Conservation (phyloP, 2,329 filamentous ascomycete genomes). For the Trichoderma sp. region DNA sequence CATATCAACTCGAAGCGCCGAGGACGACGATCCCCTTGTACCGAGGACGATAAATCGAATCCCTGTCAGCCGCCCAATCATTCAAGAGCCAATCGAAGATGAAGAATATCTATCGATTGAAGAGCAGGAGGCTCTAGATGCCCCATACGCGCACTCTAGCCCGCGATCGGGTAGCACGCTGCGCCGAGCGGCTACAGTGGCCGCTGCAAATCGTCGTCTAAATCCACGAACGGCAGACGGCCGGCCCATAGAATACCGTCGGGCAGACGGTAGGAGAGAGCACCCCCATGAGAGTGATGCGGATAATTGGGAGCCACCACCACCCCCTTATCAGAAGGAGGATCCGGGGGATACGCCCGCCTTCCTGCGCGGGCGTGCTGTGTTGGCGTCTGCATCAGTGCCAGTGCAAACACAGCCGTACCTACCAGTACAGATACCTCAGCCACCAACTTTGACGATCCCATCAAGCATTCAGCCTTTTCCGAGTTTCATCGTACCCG, state of each 20-base stretch:
- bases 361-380: slow-evolving; percentile 57
- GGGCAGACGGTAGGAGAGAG: slow-evolving; percentile 71
- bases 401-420: slow-evolving; percentile 12
- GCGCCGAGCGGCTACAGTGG: slow-evolving; percentile 75
- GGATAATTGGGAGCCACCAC: slow-evolving; percentile 86
- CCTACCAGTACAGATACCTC: neutral
- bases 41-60: slow-evolving; percentile 52
- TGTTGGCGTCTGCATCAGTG: slow-evolving; percentile 38
- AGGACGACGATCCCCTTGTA: slow-evolving; percentile 55
- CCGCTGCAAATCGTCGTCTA: slow-evolving; percentile 70
- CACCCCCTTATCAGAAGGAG: slow-evolving; percentile 76
- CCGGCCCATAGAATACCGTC: slow-evolving; percentile 64
- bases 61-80: slow-evolving; percentile 29
- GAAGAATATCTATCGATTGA: slow-evolving; percentile 55
- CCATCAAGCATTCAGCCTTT: neutral
- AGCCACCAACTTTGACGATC: slow-evolving; percentile 5
- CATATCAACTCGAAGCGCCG: slow-evolving; percentile 37
- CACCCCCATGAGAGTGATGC: slow-evolving; percentile 85
- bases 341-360: slow-evolving; percentile 60
- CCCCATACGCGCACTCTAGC: slow-evolving; percentile 72
- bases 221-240: slow-evolving; percentile 61
- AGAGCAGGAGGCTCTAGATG: slow-evolving; percentile 66
- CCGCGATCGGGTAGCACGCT: slow-evolving; percentile 72
- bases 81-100: slow-evolving; percentile 42
- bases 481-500: neutral